These are phyloP conservation scores for Pouteria glomerata DNA, from an alignment of 148 eudicot species.

Conservation along the genomic window DNA sequence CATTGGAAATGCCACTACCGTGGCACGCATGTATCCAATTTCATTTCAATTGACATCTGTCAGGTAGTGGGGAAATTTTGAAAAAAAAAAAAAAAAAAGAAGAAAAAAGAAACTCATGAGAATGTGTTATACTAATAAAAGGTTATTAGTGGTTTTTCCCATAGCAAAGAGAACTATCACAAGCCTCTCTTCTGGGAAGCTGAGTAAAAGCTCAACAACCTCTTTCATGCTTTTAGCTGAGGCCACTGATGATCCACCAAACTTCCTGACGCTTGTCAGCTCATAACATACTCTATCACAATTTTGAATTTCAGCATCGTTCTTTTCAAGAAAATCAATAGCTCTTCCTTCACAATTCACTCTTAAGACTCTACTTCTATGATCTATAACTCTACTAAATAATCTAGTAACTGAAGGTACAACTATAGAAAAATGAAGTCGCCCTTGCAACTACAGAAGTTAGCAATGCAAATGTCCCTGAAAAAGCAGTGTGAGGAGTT, in stretches of 20 bases:
- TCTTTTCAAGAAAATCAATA: slow-evolving; percentile 28
- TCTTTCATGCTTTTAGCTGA: slow-evolving; percentile 77
- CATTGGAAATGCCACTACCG: too few species aligned
- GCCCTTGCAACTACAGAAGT: slow-evolving; percentile 1
- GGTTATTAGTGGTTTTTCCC: too few species aligned
- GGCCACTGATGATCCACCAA: slow-evolving; percentile 91
- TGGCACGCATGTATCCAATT: too few species aligned
- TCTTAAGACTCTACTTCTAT: slow-evolving; percentile 15
- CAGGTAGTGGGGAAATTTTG: too few species aligned
- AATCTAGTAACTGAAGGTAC: slow-evolving; percentile 13
- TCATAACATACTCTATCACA: slow-evolving; percentile 24
- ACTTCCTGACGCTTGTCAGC: slow-evolving; percentile 81
- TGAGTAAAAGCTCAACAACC: slow-evolving; percentile 67
- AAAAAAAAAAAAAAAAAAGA: too few species aligned
- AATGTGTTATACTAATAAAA: too few species aligned
- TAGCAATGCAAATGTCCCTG: slow-evolving; percentile 16
- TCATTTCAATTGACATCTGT: too few species aligned
- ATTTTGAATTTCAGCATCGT: slow-evolving; percentile 19
- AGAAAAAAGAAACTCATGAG: too few species aligned
- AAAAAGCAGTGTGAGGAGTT: slow-evolving; percentile 13
- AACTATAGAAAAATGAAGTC: slow-evolving; percentile 6
- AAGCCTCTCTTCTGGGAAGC: slow-evolving; percentile 79
- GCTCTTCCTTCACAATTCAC: slow-evolving; percentile 27
- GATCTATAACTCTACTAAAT: not conserved
- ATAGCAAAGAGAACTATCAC: slow-evolving; percentile 83